Conservation (phyloP, 208 protist species). For the Wallacemonas collosoma region DNA sequence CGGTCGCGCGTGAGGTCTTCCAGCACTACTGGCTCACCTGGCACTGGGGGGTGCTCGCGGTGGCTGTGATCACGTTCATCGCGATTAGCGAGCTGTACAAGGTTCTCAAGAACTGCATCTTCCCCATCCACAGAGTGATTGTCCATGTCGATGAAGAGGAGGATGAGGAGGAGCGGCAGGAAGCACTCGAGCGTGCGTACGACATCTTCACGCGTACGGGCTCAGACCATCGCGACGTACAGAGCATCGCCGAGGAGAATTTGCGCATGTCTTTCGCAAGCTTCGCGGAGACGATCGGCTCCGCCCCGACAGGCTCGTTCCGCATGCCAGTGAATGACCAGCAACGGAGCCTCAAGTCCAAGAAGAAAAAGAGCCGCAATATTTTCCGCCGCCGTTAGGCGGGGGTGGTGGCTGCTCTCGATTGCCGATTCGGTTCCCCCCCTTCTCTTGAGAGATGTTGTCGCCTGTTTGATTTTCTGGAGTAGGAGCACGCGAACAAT, state of each 20-base stretch:
- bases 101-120: conserved; percentile 83
- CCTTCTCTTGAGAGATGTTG: too few relatives aligned
- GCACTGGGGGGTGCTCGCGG: conserved; percentile 78
- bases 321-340: conserved; percentile 26
- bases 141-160: conserved; percentile 32
- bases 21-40: conserved; percentile 84
- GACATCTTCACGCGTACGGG: conserved; percentile 50
- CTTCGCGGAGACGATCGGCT: conserved; percentile 60
- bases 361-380: conserved; percentile 48
- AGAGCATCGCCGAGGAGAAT: conserved; percentile 79
- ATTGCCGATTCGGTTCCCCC: too few relatives aligned
- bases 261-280: conserved; percentile 86
- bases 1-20: conserved; percentile 72
- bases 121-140: conserved; percentile 50
- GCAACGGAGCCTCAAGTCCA: conserved; percentile 17
- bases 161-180: conserved; percentile 35
- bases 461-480: too few relatives aligned
- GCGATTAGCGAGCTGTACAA: conserved; percentile 76
- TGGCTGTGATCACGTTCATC: conserved; percentile 62
- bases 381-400: conserved; percentile 20
- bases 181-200: conserved; percentile 67
- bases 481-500: too few relatives aligned
- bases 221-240: conserved; percentile 52
- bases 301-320: conserved; percentile 54
- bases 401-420: too few relatives aligned